Conservation (phyloP, 139 green algal species). For the Chlorella vulgaris region DNA sequence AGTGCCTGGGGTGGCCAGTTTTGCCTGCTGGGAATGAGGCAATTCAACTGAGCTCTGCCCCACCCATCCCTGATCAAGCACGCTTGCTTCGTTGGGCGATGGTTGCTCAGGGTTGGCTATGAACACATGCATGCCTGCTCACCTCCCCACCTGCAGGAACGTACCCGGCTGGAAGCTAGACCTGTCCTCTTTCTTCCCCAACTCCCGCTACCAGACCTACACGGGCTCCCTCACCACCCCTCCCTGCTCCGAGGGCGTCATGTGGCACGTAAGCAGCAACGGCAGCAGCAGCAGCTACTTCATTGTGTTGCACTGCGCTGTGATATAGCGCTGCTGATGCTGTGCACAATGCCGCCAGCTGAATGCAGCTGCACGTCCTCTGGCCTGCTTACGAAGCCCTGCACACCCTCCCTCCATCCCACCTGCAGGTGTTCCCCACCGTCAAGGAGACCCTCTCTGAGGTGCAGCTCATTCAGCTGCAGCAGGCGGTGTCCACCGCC, state of each 20-base stretch:
- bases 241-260: conserved; percentile 63
- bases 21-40: no score
- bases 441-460: conserved; percentile 20
- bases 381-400: background rate
- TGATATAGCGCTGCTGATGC: background rate
- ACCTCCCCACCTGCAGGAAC: background rate
- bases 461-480: conserved; percentile 2
- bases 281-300: background rate
- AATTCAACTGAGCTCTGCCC: no score
- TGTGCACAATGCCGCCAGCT: background rate
- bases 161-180: conserved; percentile 3
- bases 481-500: conserved; percentile 8
- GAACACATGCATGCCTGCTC: background rate
- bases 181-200: background rate
- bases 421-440: conserved; percentile 15
- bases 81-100: background rate
- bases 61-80: background rate
- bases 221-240: conserved; percentile 61
- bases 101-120: background rate
- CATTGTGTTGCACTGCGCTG: background rate
- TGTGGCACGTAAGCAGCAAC: conserved; percentile 56
- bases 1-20: background rate
- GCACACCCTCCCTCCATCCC: background rate
- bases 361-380: background rate
- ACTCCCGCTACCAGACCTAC: conserved; percentile 31